Evolutionary conservation across 2,329 filamentous ascomycete genomes (phyloP), one percentile per base, ranked within the genome.

Genomic region (Colletotrichum horii): DNA sequence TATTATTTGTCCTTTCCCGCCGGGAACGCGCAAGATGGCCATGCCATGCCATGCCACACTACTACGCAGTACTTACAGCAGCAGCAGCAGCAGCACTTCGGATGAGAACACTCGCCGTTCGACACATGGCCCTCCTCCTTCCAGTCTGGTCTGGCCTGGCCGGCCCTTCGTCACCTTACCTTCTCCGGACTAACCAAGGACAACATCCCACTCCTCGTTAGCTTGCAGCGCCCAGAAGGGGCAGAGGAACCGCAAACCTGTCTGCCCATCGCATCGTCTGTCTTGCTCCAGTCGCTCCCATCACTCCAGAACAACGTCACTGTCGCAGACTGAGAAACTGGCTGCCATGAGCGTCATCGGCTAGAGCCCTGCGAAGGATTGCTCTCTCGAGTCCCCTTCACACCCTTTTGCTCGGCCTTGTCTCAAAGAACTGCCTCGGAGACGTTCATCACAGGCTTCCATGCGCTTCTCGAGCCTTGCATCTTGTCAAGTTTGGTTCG

Each of bases 171-270:
- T 73, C 73, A 64, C 65, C 73, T 64, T 30, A 62, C 72, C 22
- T 52, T 34, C 11, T 26, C 30, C 15, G 28, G 48, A 15, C 73
- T 30, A 60, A 52, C 38, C 62, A 75, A 68, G 38, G 30, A 58
- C 34, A 62, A 38, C 64, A 73, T 55, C 48, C 62, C 56, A 67
- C 64, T 26, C 34, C 14, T 15, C 19, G 26, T 48, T 73, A 65
- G 56, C 70, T 22, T 68, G 73, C 73, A 75, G 73, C 28, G 38
- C 64, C 64, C 58, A 73, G 73, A 73, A 72, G n/a, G 60, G 67
- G 19, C 58, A 67, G 55, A 34, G 30, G 43, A 43, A 67, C 15
- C 26, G 26, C 55, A 36, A 52, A 70, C 38, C 52, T 66, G 61
- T 43, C 55, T 56, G 43, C 36, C 55, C 72, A 34, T 58, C 62